Percentiles rank a stretch among this genome's conserved stretches.
These are phyloP conservation scores for Aspergillus transmontanensis DNA, from an alignment of 2,329 filamentous ascomycete species.

Conservation along the genomic window DNA sequence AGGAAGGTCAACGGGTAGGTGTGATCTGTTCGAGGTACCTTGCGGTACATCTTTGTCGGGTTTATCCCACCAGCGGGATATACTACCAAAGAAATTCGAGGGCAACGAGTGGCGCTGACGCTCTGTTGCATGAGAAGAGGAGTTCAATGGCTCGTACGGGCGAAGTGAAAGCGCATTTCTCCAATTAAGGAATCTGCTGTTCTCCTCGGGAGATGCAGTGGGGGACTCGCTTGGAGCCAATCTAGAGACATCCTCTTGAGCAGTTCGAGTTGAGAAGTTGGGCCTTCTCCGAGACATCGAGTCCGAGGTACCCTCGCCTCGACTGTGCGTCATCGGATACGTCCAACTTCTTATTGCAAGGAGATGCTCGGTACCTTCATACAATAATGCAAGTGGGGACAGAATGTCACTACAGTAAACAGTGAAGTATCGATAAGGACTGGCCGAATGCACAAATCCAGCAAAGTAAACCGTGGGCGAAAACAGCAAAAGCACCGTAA, in stretches of 20 bases:
- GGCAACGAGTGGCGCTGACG: slow-evolving; percentile 23
- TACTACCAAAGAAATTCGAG: slow-evolving; percentile 24
- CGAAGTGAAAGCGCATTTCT: slow-evolving; percentile 22
- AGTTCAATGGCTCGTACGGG: slow-evolving; percentile 28
- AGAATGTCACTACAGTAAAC: background rate
- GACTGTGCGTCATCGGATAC: slow-evolving; percentile 27
- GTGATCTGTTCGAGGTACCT: slow-evolving; percentile 5
- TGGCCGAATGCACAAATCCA: background rate
- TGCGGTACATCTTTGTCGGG: slow-evolving; percentile 13
- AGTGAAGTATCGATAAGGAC: background rate
- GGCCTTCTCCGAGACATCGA: slow-evolving; percentile 39
- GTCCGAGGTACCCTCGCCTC: slow-evolving; percentile 22
- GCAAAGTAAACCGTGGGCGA: background rate
- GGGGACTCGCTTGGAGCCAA: slow-evolving; percentile 36
- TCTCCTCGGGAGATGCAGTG: slow-evolving; percentile 24
- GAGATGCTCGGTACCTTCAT: slow-evolving; percentile 5
- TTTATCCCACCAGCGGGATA: slow-evolving; percentile 31
- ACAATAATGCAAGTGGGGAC: background rate
- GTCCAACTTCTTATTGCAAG: slow-evolving; percentile 7
- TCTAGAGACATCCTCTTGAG: slow-evolving; percentile 40
- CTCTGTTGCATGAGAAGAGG: slow-evolving; percentile 19
- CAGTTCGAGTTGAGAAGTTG: slow-evolving; percentile 42
- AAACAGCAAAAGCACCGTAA: background rate
- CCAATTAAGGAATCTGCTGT: slow-evolving; percentile 26
- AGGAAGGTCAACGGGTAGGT: slow-evolving; percentile 17